Evolutionary conservation across 106 monocot genomes (phyloP), one percentile per base, ranked within the genome.

Genomic region (Phalaenopsis aphrodite): DNA sequence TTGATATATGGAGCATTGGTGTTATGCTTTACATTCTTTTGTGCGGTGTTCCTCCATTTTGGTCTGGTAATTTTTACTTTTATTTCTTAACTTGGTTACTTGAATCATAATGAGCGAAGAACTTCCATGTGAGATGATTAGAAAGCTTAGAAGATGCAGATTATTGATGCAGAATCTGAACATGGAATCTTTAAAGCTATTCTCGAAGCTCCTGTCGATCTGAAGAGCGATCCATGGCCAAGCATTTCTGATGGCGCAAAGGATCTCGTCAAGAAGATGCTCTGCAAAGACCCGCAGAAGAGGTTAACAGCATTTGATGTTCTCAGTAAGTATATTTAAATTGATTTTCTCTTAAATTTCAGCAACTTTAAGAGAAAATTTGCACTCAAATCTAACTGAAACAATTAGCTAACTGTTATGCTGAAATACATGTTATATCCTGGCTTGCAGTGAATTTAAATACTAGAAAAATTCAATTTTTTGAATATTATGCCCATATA

Each of bases 151-250:
- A 3, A 48, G 43, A 43, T 42, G 39, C 36, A 42, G 43, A 45
- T 58, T 24, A 41, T 78, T 45, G 5, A 52, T 36, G 52, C 83
- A 91, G 88, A 91, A 69, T 85, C 89, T 3, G 87, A 91, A 42
- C 80, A 88, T 72, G 93, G 86, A 49, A 93, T 93, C 15, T 93
- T 93, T 79, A 90, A 88, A 48, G 80, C 88, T 8, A 93, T 93
- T 43, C 42, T 93, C 41, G 77, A 85, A 74, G 86, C 88, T 9
- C 90, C 84, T 9, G 46, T 93, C 0, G 93, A 93, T 82, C 87
- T 93, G 71, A 88, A 84, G 15, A 83, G 88, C n/a, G 93, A 93
- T 81, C 93, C 93, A 41, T 93, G 93, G 90, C 90, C 93, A 17
- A 93, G 84, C 42, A 88, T 93, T 57, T 93, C 93, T 9, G 41